Base-by-base conservation (phyloP, 768 basidiomycete species). In the Calocybe cyanea region DNA sequence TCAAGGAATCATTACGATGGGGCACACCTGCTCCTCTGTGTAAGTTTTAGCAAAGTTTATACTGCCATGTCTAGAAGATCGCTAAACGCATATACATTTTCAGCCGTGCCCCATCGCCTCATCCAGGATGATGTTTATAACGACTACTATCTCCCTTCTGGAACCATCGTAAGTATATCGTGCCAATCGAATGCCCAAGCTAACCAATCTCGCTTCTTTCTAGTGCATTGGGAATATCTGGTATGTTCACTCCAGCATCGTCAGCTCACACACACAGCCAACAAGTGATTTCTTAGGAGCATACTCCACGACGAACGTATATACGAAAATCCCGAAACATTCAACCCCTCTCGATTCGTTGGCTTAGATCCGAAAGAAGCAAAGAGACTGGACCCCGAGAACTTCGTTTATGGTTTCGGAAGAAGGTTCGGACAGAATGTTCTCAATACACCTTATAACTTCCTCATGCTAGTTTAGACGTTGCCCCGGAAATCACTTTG, bases 1-100 rank as follows among this genome's bases (percentile, higher is more conserved):
- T 56, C 37, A 53, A 53, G 34, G 55, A 56, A 41, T 40, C 46
- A 11, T 42, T 56, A 17, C 49, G 55, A 32, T 56, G 55, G 55
- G 45, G 49, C 21, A 48, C 45, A 11, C 50, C 54, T 14, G 48
- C 51, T 18, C 54, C 54, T 31, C 28, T 55, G 2, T 47, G 54
- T 55, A 28, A 36, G 50, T 18, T 8, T 31, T 19, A n/a, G 17
- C 39, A 18, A n/a, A n/a, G n/a, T n/a, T n/a, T n/a, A n/a, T n/a
- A n/a, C n/a, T n/a, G n/a, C n/a, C n/a, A n/a, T n/a, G n/a, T n/a
- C n/a, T n/a, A n/a, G n/a, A n/a, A n/a, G n/a, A n/a, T n/a, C n/a
- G n/a, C n/a, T n/a, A n/a, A n/a, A n/a, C n/a, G n/a, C n/a, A n/a
- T 39, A 19, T 11, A 35, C 32, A 14, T 11, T 34, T 32, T 11